Evolutionary conservation across 192 early-diverging fungal genomes (phyloP), one percentile per base, ranked within the genome.

Genomic region (Coemansia sp.): DNA sequence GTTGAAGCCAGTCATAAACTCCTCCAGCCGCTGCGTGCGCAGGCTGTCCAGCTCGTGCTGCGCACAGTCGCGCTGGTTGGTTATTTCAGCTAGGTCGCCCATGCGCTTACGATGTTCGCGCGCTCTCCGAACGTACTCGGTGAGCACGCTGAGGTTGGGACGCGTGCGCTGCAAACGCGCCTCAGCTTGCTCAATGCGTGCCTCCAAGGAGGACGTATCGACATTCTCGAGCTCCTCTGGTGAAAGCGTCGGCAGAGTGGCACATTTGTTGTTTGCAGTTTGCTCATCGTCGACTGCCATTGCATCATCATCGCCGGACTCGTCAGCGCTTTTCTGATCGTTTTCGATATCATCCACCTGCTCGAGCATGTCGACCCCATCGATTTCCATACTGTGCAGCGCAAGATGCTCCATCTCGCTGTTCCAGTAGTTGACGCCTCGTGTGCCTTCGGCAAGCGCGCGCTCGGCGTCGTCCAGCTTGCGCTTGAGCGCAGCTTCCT

Each of bases 1-100:
- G 28, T 86, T 92, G 72, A 98, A 99, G 3, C 97, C 95, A 15
- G 84, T 84, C 95, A 98, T 97, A 64, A 99, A 99, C 82, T 95
- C 91, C 29, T 90, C 88, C 28, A 98, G 78, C 13, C 97, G 82
- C 25, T 79, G 62, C 50, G 91, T 93, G 17, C 89, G 83, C 42
- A 96, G 72, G 10, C 80, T 77, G 60, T 98, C 95, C 59, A 90
- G 87, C 42, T 79, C 69, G 23, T 72, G 67, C 76, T 94, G 93
- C 11, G 86, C 87, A 4, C 66, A 74, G 76, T 98, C 94, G 41
- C 92, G 86, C 29, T 81, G 79, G 17, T 59, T 28, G 2, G 93
- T 92, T 4, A 91, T 83, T 10, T 84, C 84, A 42, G 91, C 90
- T 27, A 98, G 76, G 61, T 95, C 93, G 36, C 74, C 72, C 37